Evolutionary conservation across 495 filamentous ascomycete species (phyloP).

Genomic region (Aspergillus mulundensis): DNA sequence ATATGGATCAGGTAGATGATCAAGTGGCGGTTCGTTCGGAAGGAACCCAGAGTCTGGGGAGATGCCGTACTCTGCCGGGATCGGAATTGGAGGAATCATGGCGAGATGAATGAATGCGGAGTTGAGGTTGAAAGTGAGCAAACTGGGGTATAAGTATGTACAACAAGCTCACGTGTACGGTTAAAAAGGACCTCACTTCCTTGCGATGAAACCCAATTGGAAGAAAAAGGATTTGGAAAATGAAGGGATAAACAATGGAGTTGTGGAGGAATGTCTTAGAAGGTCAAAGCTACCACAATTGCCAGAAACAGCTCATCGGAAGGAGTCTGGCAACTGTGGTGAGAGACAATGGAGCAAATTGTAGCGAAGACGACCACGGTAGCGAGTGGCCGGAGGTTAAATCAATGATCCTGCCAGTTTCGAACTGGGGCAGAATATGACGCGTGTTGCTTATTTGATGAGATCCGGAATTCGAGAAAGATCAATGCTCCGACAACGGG

Average conservation of each 20-base stretch:
- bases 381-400: conserved; percentile 2
- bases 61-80: conserved; percentile 79
- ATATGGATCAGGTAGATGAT: conserved; percentile 76
- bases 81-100: conserved; percentile 85
- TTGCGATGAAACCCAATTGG: neutral
- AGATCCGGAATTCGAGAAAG: neutral
- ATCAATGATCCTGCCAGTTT: conserved; percentile 8
- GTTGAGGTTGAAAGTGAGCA: neutral
- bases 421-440: neutral
- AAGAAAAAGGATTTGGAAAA: neutral
- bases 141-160: conserved; percentile 3
- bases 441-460: neutral
- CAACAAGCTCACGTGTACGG: conserved; percentile 4
- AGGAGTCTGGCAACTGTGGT: neutral
- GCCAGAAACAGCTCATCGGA: neutral
- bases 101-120: conserved; percentile 2
- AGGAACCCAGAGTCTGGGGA: conserved; percentile 86
- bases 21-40: conserved; percentile 73
- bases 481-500: too few species aligned
- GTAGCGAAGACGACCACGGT: neutral
- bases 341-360: neutral
- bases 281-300: neutral
- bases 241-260: neutral
- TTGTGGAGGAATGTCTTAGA: neutral
- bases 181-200: neutral